Percentiles rank a stretch among this genome's conserved stretches.
phyloP scores from a whole-genome alignment of 345 rosid species.

The Jatropha curcas region DNA sequence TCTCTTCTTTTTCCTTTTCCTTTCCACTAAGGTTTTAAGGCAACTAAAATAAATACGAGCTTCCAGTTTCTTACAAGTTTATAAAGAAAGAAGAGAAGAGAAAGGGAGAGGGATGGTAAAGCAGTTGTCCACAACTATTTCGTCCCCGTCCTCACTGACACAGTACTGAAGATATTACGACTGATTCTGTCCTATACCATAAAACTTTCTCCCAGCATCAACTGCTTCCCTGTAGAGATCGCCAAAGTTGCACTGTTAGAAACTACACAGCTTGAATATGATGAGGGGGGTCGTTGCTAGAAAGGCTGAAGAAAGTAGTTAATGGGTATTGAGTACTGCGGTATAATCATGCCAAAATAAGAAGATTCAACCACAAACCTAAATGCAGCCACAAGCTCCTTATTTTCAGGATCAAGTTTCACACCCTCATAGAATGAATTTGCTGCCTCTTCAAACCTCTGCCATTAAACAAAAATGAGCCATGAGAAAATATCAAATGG shows the following conservation, averaged over 20 bases:
- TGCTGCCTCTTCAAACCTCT: constrained; percentile 90
- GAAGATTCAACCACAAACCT: constrained; percentile 46
- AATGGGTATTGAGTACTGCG: background rate
- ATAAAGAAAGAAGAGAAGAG: background rate
- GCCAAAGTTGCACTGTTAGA: too few species aligned
- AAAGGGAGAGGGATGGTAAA: background rate
- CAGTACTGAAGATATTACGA: constrained; percentile 14
- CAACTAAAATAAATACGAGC: background rate
- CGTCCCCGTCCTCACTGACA: background rate
- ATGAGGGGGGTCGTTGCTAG: background rate
- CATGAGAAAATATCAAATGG: background rate
- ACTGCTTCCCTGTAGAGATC: constrained; percentile 69
- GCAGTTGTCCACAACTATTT: background rate
- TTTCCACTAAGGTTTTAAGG: too few species aligned
- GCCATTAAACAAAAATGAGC: constrained; percentile 20
- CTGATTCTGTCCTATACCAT: constrained; percentile 45
- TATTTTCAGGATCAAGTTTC: constrained; percentile 66
- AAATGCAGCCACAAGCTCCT: constrained; percentile 68
- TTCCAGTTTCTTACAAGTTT: background rate
- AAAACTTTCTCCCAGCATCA: constrained; percentile 74
- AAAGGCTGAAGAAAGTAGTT: background rate
- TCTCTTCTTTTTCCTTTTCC: too few species aligned
- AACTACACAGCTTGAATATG: too few species aligned
- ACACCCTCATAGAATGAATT: constrained; percentile 86
- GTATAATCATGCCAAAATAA: background rate